phyloP scores from a whole-genome alignment of 73 alveolate species.

The Blepharisma stoltei region DNA sequence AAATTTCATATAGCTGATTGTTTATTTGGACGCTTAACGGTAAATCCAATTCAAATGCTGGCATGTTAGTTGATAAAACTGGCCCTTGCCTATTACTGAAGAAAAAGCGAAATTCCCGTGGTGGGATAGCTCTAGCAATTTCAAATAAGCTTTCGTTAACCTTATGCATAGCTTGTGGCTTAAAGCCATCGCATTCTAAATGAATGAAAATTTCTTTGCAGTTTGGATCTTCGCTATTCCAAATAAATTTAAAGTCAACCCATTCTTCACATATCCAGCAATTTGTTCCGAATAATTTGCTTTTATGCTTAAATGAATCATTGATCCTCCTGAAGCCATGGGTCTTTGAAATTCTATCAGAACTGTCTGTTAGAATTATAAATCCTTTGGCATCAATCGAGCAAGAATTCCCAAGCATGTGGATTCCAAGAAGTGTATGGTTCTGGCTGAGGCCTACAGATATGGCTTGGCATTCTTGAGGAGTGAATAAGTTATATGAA shows the following conservation, averaged over 20 bases:
- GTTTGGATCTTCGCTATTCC: constrained; percentile 59
- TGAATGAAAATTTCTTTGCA: constrained; percentile 58
- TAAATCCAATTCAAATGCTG: constrained; percentile 8
- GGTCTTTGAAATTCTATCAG: neutral
- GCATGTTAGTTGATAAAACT: constrained; percentile 38
- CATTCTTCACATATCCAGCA: constrained; percentile 98
- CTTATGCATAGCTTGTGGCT: constrained; percentile 51
- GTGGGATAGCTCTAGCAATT: constrained; percentile 77
- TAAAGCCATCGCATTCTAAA: constrained; percentile 65
- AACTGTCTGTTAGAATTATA: constrained; percentile 23
- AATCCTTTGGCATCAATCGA: constrained; percentile 62
- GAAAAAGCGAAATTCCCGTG: constrained; percentile 54
- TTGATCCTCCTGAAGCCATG: neutral
- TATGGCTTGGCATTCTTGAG: constrained; percentile 47
- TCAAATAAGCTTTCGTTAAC: constrained; percentile 56
- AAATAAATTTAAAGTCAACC: constrained; percentile 79
- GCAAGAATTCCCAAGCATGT: constrained; percentile 82
- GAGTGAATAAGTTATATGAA: constrained; percentile 57
- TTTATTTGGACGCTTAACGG: constrained; percentile 34
- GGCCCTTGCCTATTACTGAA: constrained; percentile 40
- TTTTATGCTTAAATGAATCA: neutral
- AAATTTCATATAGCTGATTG: constrained; percentile 28
- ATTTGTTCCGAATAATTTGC: constrained; percentile 39
- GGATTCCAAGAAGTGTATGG: constrained; percentile 82
- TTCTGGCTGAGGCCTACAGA: constrained; percentile 72